Evolutionary conservation across 208 protist species (phyloP), one percentile per base, ranked within the genome.

Genomic region (Entamoeba histolytica): DNA sequence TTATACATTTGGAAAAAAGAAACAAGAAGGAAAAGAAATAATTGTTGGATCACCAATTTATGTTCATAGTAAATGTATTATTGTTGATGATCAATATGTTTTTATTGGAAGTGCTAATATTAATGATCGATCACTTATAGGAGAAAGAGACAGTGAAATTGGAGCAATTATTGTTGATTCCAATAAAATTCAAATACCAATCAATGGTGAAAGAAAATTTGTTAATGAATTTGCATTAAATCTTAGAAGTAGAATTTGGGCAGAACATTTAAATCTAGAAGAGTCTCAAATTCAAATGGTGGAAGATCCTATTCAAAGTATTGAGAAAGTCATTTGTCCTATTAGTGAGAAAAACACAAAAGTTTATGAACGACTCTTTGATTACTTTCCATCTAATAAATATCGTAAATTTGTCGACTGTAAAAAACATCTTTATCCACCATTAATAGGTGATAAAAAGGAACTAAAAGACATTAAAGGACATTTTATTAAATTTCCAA

Each of bases 1-100:
- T 0, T n/a, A 92, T 57, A 92, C 31, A 15, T 52, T 94, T 28
- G 92, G 51, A 49, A 93, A 93, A 35, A 93, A 39, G 4, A 50
- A n/a, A 49, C 69, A 50, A 28, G 50, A 5, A 15, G 39, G 92
- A 31, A 52, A 17, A 7, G 14, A 52, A 52, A 52, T 15, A 17
- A 23, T 78, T 35, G 8, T 95, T 15, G 19, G 4, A 5, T 91
- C 92, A 19, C 94, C 92, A 39, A 93, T 95, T 35, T 96, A 96
- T 92, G 96, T 97, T n/a, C 96, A 97, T 78, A 95, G 93, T 3
- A 97, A 97, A 91, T 57, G 96, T 93, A 95, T 97, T 78, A 96
- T 97, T 93, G 93, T 97, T 17, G 96, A 97, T 91, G 96, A 97
- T 91, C 93, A 95, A 49, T 93, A 94, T 91, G 78, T 96, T 39